These are phyloP conservation scores for Plasmodium gallinaceum DNA, from an alignment of 169 alveolate genomes.

Conservation along the genomic window DNA sequence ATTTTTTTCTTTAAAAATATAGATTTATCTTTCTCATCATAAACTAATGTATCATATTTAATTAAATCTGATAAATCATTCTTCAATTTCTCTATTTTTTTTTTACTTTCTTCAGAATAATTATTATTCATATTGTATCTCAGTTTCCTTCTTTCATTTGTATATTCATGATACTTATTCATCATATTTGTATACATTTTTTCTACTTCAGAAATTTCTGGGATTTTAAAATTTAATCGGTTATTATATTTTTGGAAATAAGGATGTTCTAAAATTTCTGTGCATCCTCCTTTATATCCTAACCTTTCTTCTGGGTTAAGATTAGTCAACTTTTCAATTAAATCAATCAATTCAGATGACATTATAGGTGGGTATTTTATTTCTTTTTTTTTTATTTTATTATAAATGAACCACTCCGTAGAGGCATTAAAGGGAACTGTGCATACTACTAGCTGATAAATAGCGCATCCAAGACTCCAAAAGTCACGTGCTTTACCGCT, in stretches of 20 bases:
- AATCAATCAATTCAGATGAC: slow-evolving; percentile 82
- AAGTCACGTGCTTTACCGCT: slow-evolving; percentile 90
- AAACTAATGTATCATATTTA: slow-evolving; percentile 25
- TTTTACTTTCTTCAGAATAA: slow-evolving; percentile 27
- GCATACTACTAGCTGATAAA: slow-evolving; percentile 91
- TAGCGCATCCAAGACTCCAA: slow-evolving; percentile 94
- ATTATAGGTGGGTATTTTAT: slow-evolving; percentile 78
- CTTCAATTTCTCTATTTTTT: slow-evolving; percentile 21
- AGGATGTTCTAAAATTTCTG: slow-evolving; percentile 76
- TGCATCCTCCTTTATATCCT: slow-evolving; percentile 77
- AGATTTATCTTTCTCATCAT: slow-evolving; percentile 33
- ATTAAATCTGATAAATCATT: slow-evolving; percentile 28
- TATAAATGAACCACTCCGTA: slow-evolving; percentile 84
- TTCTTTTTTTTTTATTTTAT: slow-evolving; percentile 72
- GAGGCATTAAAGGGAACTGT: slow-evolving; percentile 85
- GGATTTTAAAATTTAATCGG: slow-evolving; percentile 44
- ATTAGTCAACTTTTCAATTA: slow-evolving; percentile 77
- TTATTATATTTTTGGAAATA: slow-evolving; percentile 69
- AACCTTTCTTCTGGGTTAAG: slow-evolving; percentile 82
- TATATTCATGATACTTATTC: slow-evolving; percentile 62
- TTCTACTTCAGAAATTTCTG: slow-evolving; percentile 40
- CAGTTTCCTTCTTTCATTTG: slow-evolving; percentile 51
- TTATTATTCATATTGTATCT: slow-evolving; percentile 23
- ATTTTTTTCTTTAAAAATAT: slow-evolving; percentile 40
- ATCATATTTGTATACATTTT: slow-evolving; percentile 47